phyloP scores from a whole-genome alignment of 108 stramenopile species.

The Conticribra weissflogii region DNA sequence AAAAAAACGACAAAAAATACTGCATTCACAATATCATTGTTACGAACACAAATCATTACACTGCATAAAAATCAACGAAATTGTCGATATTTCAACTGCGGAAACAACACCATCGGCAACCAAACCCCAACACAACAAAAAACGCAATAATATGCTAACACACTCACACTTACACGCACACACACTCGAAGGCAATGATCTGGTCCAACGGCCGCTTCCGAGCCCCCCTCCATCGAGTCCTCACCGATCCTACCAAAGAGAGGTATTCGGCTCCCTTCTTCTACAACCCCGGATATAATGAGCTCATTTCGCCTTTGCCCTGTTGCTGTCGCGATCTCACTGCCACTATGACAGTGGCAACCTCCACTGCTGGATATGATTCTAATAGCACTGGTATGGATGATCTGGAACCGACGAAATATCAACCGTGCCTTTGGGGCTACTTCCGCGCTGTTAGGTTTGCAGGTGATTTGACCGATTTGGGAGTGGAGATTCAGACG shows the following conservation, averaged over 20 bases:
- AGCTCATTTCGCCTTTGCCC: conserved; percentile 53
- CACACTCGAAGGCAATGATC: conserved; percentile 66
- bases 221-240: conserved; percentile 91
- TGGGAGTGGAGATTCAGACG: conserved; percentile 85
- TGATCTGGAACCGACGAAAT: conserved; percentile 23
- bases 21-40: too few species aligned
- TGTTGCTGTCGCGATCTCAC: conserved; percentile 27
- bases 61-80: too few species aligned
- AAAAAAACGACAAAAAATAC: too few species aligned
- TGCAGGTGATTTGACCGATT: conserved; percentile 86
- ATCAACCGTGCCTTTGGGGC: conserved; percentile 73
- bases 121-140: too few species aligned
- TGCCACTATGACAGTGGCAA: conserved; percentile 4
- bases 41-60: too few species aligned
- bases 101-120: too few species aligned
- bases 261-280: conserved; percentile 94
- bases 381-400: background rate
- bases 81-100: too few species aligned
- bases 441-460: conserved; percentile 86
- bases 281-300: conserved; percentile 87
- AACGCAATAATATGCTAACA: too few species aligned
- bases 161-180: background rate
- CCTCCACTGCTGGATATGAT: too few species aligned
- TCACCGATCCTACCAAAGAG: conserved; percentile 60
- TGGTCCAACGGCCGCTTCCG: conserved; percentile 90